Evolutionary conservation across 2,329 filamentous ascomycete genomes (phyloP).

Genomic region (Botrytis squamosa): DNA sequence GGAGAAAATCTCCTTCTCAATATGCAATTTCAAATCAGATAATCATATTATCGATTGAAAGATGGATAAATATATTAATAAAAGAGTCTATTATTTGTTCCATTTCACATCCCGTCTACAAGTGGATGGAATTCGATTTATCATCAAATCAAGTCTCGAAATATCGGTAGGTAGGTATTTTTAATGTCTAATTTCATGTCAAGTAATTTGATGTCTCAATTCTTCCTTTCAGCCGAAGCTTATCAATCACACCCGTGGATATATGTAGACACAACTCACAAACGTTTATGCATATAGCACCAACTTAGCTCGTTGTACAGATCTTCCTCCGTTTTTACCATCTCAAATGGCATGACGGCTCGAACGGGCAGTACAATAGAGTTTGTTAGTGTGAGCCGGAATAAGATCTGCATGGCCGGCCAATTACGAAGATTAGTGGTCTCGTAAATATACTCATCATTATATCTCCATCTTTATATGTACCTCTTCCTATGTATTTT

Average conservation of each 20-base stretch:
- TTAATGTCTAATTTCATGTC: background rate
- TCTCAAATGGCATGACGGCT: background rate
- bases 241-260: background rate
- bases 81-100: background rate
- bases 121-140: background rate
- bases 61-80: background rate
- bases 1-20: background rate
- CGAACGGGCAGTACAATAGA: background rate
- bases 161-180: background rate
- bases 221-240: background rate
- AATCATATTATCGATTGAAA: background rate
- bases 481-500: background rate
- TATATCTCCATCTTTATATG: background rate
- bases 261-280: background rate
- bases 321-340: background rate
- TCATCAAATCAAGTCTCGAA: background rate
- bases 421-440: background rate
- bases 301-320: background rate
- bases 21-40: background rate
- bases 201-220: background rate
- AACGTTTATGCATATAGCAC: background rate
- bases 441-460: background rate
- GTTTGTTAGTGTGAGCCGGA: background rate
- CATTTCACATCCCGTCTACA: background rate
- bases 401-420: background rate